These are phyloP conservation scores for Astragalus membranaceus DNA, from an alignment of 306 rosid genomes.

Conservation along the genomic window DNA sequence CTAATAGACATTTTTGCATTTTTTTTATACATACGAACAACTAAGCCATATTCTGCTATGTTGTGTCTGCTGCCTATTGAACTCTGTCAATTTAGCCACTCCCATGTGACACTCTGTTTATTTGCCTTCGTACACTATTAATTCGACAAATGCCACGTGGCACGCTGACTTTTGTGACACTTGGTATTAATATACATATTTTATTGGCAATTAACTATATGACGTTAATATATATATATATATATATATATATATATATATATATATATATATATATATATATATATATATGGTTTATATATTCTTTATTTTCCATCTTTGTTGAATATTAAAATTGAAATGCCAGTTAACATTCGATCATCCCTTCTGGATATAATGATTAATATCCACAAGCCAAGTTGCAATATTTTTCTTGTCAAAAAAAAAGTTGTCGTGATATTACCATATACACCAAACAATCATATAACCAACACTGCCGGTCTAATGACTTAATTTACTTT, in stretches of 20 bases:
- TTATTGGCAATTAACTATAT: background rate
- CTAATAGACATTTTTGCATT: slow-evolving; percentile 7
- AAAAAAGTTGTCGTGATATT: background rate
- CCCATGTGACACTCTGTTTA: slow-evolving; percentile 29
- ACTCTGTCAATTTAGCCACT: slow-evolving; percentile 21
- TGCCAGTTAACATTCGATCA: slow-evolving; percentile 38
- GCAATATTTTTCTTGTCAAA: background rate
- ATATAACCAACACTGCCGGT: too few species aligned
- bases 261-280: too few species aligned
- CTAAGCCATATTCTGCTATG: slow-evolving; percentile 41
- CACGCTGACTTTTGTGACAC: slow-evolving; percentile 11
- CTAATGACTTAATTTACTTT: too few species aligned
- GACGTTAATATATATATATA: background rate
- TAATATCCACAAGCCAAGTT: slow-evolving; percentile 19
- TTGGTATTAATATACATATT: background rate
- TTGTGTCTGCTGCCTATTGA: slow-evolving; percentile 20
- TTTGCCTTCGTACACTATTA: slow-evolving; percentile 5
- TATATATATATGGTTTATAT: slow-evolving; percentile 10
- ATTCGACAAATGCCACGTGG: slow-evolving; percentile 16
- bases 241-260: too few species aligned
- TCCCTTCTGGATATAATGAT: slow-evolving; percentile 29
- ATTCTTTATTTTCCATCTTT: slow-evolving; percentile 8
- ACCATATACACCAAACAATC: background rate
- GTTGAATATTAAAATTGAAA: slow-evolving; percentile 25
- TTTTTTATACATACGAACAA: slow-evolving; percentile 30